A percentile compares a stretch with the other conserved stretches of the same genome.
phyloP scores from a whole-genome alignment of 2,329 filamentous ascomycete species.

The Neonectria neomacrospora region DNA sequence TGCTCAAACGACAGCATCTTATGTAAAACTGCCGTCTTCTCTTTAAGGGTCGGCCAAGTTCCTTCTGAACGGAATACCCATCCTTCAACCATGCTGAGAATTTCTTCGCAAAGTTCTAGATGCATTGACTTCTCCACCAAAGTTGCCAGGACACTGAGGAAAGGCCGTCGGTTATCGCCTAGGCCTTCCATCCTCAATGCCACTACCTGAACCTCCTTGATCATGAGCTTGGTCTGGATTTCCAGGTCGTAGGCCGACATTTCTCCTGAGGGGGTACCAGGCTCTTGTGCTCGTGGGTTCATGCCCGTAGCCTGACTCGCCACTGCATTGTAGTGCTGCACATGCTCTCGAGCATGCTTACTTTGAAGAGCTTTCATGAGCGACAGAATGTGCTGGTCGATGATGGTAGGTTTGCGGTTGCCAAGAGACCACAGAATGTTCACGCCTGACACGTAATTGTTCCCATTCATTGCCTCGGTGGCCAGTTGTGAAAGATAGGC shows the following conservation, averaged over 20 bases:
- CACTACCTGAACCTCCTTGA: conserved; percentile 94
- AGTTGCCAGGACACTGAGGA: conserved; percentile 93
- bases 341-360: conserved; percentile 93
- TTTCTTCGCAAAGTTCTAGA: conserved; percentile 87
- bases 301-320: conserved; percentile 61
- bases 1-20: conserved; percentile 98
- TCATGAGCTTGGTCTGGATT: conserved; percentile 89
- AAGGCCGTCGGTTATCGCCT: conserved; percentile 89
- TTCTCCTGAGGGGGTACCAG: conserved; percentile 63
- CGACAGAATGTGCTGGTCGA: conserved; percentile 87
- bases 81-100: conserved; percentile 89
- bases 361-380: conserved; percentile 94
- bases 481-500: conserved; percentile 86
- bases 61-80: conserved; percentile 98
- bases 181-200: conserved; percentile 92
- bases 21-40: conserved; percentile 98
- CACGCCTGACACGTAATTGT: conserved; percentile 86
- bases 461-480: conserved; percentile 84
- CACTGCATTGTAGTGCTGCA: conserved; percentile 75
- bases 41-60: conserved; percentile 96
- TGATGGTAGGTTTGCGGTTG: conserved; percentile 83
- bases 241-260: conserved; percentile 83
- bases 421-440: conserved; percentile 95
- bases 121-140: conserved; percentile 95
- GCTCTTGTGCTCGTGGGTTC: conserved; percentile 61